Conservation (phyloP, 2,329 filamentous ascomycete genomes). For the Venturia carpophila region DNA sequence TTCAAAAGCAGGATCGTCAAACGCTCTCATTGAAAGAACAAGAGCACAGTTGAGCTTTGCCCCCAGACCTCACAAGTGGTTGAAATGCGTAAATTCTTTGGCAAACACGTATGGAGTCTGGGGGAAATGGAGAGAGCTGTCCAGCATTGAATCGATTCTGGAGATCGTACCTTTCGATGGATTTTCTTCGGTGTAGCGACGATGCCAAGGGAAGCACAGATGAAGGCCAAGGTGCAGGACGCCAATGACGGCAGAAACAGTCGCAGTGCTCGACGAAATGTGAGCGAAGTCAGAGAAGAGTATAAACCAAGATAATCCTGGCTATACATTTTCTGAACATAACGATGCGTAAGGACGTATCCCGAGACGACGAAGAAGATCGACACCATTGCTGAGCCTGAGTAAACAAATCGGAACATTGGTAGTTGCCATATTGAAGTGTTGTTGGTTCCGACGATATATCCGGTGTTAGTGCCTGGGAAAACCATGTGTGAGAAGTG, state of each 20-base stretch:
- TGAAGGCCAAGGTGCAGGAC: constrained; percentile 15
- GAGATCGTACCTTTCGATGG: neutral
- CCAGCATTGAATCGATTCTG: no score
- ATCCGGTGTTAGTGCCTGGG: constrained; percentile 32
- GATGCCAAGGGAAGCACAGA: neutral
- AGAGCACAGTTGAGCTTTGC: no score
- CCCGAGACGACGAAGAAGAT: constrained; percentile 57
- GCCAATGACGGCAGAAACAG: constrained; percentile 22
- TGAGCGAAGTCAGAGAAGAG: constrained; percentile 21
- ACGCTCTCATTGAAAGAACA: no score
- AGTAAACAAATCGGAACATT: constrained; percentile 47
- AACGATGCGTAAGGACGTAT: constrained; percentile 48
- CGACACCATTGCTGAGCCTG: constrained; percentile 50
- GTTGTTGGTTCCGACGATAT: constrained; percentile 33
- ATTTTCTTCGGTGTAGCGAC: neutral
- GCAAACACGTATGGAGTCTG: neutral
- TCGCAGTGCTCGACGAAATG: constrained; percentile 22
- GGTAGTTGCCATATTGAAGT: constrained; percentile 45
- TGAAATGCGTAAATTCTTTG: no score
- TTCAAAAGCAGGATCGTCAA: no score
- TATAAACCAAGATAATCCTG: constrained; percentile 27
- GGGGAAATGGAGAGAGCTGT: neutral
- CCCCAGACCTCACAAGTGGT: no score
- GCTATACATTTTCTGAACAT: constrained; percentile 21
- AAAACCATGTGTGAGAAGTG: constrained; percentile 40